phyloP scores from a whole-genome alignment of 2,329 filamentous ascomycete species.

The Ascochyta lentis region DNA sequence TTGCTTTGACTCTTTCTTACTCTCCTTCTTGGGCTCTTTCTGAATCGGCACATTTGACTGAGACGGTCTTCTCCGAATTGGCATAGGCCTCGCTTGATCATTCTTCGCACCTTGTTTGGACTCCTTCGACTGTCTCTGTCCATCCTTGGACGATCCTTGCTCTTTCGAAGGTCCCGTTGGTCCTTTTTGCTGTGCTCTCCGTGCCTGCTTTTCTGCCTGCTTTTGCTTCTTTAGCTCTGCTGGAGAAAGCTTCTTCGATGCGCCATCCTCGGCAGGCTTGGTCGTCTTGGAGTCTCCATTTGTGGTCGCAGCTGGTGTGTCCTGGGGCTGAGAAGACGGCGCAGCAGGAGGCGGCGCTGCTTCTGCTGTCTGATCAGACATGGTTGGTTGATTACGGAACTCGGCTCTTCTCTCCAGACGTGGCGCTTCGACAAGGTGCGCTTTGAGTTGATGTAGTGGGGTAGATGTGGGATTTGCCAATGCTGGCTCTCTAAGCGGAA shows the following conservation, averaged over 20 bases:
- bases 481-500: neutral
- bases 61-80: slow-evolving; percentile 41
- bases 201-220: slow-evolving; percentile 89
- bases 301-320: slow-evolving; percentile 20
- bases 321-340: slow-evolving; percentile 20
- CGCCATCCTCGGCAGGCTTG: slow-evolving; percentile 25
- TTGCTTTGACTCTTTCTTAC: slow-evolving; percentile 59
- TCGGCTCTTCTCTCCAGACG: neutral
- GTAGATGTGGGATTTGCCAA: neutral
- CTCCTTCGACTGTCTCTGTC: slow-evolving; percentile 46
- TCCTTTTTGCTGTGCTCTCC: slow-evolving; percentile 74
- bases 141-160: slow-evolving; percentile 37
- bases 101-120: slow-evolving; percentile 44
- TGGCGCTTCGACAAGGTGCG: slow-evolving; percentile 12
- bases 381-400: slow-evolving; percentile 15
- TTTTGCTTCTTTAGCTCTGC: slow-evolving; percentile 88
- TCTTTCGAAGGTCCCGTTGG: slow-evolving; percentile 43
- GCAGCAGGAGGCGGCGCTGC: slow-evolving; percentile 20
- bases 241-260: slow-evolving; percentile 65
- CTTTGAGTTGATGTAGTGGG: slow-evolving; percentile 17
- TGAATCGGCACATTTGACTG: slow-evolving; percentile 37
- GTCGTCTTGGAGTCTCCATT: slow-evolving; percentile 33
- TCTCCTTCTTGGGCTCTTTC: slow-evolving; percentile 43
- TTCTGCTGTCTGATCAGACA: slow-evolving; percentile 38
- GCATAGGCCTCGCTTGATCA: slow-evolving; percentile 42